Conservation (phyloP, 106 monocot species). For the Narthecium ossifragum region DNA sequence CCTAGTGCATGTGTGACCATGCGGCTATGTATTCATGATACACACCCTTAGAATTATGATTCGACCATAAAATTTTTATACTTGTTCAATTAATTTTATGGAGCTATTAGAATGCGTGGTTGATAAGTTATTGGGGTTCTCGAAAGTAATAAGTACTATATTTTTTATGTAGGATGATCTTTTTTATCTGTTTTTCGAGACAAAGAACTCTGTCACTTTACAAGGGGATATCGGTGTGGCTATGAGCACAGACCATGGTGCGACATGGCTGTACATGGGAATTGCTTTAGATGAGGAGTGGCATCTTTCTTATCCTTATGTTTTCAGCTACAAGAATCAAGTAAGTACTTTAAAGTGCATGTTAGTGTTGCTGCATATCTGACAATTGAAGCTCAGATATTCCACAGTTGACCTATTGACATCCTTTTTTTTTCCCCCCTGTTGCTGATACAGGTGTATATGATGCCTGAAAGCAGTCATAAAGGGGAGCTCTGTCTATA, state of each 20-base stretch:
- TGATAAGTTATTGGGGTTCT: not conserved
- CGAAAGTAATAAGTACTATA: not conserved
- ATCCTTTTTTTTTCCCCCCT: not conserved
- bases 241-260: conserved; percentile 68
- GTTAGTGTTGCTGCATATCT: not conserved
- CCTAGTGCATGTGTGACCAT: not conserved
- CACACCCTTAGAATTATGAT: not conserved
- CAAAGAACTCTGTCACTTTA: conserved; percentile 64
- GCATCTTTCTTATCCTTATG: conserved; percentile 97
- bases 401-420: not conserved
- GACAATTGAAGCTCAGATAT: not conserved
- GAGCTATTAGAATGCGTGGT: not conserved
- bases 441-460: conserved; percentile 40
- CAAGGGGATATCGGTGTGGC: conserved; percentile 94
- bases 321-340: conserved; percentile 53
- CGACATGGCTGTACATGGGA: conserved; percentile 78
- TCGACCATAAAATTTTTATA: not conserved
- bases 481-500: conserved; percentile 86
- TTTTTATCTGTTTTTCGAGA: conserved; percentile 88
- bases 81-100: not conserved
- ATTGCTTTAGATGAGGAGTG: conserved; percentile 77
- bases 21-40: not conserved
- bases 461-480: conserved; percentile 87
- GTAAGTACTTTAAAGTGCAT: conserved; percentile 23
- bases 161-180: conserved; percentile 39